These are phyloP conservation scores for Myrica gale DNA, from an alignment of 306 rosid species.

Conservation along the genomic window DNA sequence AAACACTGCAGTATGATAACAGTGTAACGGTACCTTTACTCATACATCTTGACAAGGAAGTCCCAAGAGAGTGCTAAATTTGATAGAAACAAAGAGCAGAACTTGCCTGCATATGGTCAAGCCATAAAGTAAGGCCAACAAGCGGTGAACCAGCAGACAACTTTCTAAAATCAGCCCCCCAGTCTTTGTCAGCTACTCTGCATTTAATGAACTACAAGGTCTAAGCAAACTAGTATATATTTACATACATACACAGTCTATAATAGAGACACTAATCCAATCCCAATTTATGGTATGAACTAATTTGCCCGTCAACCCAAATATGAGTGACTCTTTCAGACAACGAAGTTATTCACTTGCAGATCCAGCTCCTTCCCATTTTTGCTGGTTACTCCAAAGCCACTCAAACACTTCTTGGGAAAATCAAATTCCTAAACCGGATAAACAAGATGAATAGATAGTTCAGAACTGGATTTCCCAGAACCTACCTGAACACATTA, in stretches of 20 bases:
- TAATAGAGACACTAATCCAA: too few relatives aligned
- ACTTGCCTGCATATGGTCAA: conserved; percentile 93
- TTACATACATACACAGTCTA: too few relatives aligned
- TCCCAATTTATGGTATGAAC: neutral
- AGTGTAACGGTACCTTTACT: neutral
- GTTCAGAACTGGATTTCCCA: conserved; percentile 19
- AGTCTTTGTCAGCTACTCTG: conserved; percentile 90
- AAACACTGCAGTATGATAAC: neutral
- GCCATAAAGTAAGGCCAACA: conserved; percentile 97
- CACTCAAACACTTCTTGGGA: conserved; percentile 14
- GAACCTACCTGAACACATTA: conserved; percentile 66
- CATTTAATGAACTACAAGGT: conserved; percentile 25
- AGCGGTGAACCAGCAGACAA: conserved; percentile 93
- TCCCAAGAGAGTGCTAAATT: neutral
- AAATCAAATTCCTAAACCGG: conserved; percentile 14
- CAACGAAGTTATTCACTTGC: neutral
- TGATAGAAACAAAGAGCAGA: conserved; percentile 1
- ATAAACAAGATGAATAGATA: conserved; percentile 6
- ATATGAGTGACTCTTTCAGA: neutral
- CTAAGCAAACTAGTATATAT: conserved; percentile 22
- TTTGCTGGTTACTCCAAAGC: conserved; percentile 4
- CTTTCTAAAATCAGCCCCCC: conserved; percentile 98
- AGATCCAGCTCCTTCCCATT: neutral
- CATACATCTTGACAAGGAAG: neutral
- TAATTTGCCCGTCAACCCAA: neutral